Evolutionary conservation across 306 rosid genomes (phyloP).

Genomic region (Begonia loranthoides): DNA sequence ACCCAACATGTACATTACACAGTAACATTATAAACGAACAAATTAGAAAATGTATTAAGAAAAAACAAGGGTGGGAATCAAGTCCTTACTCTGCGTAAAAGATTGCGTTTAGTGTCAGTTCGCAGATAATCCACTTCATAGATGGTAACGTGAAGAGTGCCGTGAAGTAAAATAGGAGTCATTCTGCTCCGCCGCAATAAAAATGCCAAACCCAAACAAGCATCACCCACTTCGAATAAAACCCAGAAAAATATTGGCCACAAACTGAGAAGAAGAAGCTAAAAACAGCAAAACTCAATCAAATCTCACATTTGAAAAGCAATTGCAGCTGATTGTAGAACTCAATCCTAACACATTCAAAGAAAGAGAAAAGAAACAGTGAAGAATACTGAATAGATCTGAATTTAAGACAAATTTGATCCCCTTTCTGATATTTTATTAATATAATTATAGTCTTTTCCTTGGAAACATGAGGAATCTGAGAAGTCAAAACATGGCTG

Average conservation of each 20-base stretch:
- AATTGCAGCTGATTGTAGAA: background rate
- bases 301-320: background rate
- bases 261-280: too few species aligned
- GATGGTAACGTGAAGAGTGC: conserved; percentile 78
- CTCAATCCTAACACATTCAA: background rate
- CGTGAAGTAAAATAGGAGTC: conserved; percentile 69
- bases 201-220: background rate
- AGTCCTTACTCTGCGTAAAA: conserved; percentile 40
- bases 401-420: too few species aligned
- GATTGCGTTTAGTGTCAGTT: conserved; percentile 25
- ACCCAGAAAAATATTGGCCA: background rate
- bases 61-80: background rate
- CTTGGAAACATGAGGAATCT: too few species aligned
- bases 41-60: background rate
- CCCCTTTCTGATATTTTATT: too few species aligned
- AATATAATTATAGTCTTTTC: too few species aligned
- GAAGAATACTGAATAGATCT: background rate
- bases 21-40: background rate
- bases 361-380: background rate
- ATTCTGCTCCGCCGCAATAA: conserved; percentile 34
- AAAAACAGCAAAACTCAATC: too few species aligned
- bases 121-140: conserved; percentile 59
- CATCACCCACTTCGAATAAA: background rate
- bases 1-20: background rate
- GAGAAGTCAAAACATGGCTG: too few species aligned